phyloP scores from a whole-genome alignment of 2,329 filamentous ascomycete species.

The Trichoderma semiorbis region DNA sequence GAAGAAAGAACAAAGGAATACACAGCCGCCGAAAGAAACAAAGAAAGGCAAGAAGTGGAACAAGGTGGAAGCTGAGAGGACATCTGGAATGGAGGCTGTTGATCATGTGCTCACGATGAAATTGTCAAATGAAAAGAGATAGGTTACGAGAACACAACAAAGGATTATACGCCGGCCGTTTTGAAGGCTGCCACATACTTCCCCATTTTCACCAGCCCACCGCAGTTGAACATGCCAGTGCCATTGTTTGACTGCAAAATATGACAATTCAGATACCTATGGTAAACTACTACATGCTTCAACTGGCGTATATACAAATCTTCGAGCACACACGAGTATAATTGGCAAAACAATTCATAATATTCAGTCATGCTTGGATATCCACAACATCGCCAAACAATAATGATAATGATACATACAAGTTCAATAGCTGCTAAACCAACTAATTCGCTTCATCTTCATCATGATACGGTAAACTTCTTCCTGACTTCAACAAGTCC shows the following conservation, averaged over 20 bases:
- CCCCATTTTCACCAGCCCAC: background rate
- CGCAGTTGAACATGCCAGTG: background rate
- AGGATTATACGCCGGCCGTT: background rate
- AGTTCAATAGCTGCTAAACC: background rate
- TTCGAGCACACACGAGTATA: background rate
- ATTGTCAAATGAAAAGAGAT: background rate
- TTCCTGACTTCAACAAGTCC: constrained; percentile 80
- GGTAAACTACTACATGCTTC: background rate
- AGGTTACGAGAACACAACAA: background rate
- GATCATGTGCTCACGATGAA: background rate
- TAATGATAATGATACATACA: background rate
- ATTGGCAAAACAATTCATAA: background rate
- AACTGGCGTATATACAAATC: background rate
- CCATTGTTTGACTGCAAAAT: background rate
- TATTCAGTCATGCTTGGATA: background rate
- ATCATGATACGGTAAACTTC: constrained; percentile 43
- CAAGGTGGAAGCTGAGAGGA: no score
- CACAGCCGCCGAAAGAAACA: no score
- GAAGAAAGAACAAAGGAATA: no score
- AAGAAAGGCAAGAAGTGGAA: no score
- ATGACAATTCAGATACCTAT: background rate
- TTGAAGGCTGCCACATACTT: background rate
- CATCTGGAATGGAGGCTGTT: background rate
- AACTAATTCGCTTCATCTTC: background rate
- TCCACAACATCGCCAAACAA: background rate